Evolutionary conservation across 345 rosid species (phyloP).

Genomic region (Syzygium aqueum): DNA sequence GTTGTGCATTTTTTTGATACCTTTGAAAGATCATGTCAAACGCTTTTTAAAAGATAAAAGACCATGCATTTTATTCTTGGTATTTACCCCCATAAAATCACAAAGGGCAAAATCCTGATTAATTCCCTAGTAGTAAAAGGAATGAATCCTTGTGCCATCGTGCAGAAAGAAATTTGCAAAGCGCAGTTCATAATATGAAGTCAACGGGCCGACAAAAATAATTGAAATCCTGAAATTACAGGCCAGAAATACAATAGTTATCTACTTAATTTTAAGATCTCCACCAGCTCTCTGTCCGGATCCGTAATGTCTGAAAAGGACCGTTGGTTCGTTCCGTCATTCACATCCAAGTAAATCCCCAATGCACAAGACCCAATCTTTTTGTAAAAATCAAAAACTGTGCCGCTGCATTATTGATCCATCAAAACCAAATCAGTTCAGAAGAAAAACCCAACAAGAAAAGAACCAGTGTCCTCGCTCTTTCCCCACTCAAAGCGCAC

Average conservation of each 20-base stretch:
- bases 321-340: not conserved
- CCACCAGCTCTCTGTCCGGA: not conserved
- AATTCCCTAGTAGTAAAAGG: not conserved
- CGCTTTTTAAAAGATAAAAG: too few species aligned
- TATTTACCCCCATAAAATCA: not conserved
- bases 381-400: not conserved
- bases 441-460: not conserved
- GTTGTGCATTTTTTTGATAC: not conserved
- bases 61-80: not conserved
- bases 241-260: not conserved
- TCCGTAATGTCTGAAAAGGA: not conserved
- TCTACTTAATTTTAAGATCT: not conserved
- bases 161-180: not conserved
- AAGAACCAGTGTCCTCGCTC: not conserved
- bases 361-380: not conserved
- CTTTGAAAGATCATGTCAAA: not conserved
- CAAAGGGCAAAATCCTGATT: not conserved
- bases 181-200: not conserved
- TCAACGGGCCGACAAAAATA: not conserved
- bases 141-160: not conserved
- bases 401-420: not conserved
- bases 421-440: not conserved
- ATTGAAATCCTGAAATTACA: not conserved
- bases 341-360: not conserved
- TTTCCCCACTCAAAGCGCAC: not conserved